Base-by-base conservation (phyloP, 805 yeast species). In the Teunomyces cretensis region DNA sequence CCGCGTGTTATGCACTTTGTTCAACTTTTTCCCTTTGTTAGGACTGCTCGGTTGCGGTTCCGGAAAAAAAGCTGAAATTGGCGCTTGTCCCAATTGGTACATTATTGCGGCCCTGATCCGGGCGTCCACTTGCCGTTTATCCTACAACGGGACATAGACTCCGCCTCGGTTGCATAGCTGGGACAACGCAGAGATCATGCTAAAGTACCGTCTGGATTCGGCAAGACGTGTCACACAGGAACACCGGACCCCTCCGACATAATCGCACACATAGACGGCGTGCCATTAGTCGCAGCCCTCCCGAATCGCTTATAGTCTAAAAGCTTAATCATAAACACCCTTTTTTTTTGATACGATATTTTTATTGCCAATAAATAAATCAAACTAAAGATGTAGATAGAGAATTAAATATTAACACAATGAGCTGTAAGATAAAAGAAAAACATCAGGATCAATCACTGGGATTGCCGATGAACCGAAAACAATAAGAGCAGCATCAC, bases 281-380 rank as follows among this genome's bases (percentile, higher is more conserved):
- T 19, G 3, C 22, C 22, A 19, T 19, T 19, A 19, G 22, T 19
- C 22, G 22, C 3, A 19, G 6, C 6, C 6, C 22, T 6, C 3
- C 22, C 6, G 22, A 19, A 19, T 19, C 6, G 22, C 6, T 19
- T 3, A 19, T 19, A 19, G 22, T 19, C 22, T 19, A 19, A 19
- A 19, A 19, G 22, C 22, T 19, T 19, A 19, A 19, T 4, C 3
- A 6, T 19, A 19, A 19, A 19, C 22, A 19, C 3, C 6, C 3
- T 4, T 19, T 3, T 19, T 19, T 19, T 26, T 26, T 11, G 8
- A 3, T 5, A 26, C 12, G 28, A 26, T 26, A 26, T 9, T 26
- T 26, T 26, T 26, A 35, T 35, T 35, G 38, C 38, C 38, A 22
- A 35, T 35, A 35, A 35, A 35, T 35, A 35, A 35, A 19, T 33